Evolutionary conservation across 352 stramenopile genomes (phyloP).

Genomic region (Globisporangium heterothallicum): DNA sequence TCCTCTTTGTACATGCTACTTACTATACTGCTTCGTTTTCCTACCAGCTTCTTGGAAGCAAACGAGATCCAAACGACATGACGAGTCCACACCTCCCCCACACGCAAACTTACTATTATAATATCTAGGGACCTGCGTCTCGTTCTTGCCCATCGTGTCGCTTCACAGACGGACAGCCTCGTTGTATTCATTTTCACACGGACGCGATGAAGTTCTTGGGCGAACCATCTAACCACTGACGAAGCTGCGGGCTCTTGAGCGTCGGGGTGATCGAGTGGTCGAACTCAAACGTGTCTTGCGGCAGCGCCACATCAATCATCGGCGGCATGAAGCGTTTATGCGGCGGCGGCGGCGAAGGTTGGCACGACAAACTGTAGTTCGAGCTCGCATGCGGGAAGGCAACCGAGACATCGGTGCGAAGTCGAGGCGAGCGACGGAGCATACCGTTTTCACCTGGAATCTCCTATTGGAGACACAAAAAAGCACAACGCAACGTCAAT

Average conservation of each 20-base stretch:
- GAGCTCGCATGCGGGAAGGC: constrained; percentile 62
- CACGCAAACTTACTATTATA: constrained; percentile 2
- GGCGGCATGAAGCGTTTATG: constrained; percentile 66
- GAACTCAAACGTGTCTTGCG: constrained; percentile 83
- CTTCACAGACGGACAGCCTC: no score
- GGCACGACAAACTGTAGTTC: constrained; percentile 35
- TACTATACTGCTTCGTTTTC: no score
- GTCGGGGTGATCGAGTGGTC: constrained; percentile 84
- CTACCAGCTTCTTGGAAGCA: no score
- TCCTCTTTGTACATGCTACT: no score
- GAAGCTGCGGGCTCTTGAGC: constrained; percentile 79
- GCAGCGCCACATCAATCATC: constrained; percentile 71
- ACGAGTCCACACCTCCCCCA: no score
- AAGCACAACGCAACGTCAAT: neutral
- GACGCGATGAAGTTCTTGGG: constrained; percentile 80
- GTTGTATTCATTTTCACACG: constrained; percentile 28
- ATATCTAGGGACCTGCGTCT: neutral
- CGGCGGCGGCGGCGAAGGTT: constrained; percentile 50
- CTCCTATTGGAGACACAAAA: constrained; percentile 32
- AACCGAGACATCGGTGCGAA: constrained; percentile 81
- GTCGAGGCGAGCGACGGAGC: constrained; percentile 65
- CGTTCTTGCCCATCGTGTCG: no score
- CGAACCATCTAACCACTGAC: constrained; percentile 79
- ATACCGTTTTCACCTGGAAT: constrained; percentile 61
- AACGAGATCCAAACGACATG: no score